Base-by-base conservation (phyloP, 768 basidiomycete species). In the Podaxis mareebaensis region DNA sequence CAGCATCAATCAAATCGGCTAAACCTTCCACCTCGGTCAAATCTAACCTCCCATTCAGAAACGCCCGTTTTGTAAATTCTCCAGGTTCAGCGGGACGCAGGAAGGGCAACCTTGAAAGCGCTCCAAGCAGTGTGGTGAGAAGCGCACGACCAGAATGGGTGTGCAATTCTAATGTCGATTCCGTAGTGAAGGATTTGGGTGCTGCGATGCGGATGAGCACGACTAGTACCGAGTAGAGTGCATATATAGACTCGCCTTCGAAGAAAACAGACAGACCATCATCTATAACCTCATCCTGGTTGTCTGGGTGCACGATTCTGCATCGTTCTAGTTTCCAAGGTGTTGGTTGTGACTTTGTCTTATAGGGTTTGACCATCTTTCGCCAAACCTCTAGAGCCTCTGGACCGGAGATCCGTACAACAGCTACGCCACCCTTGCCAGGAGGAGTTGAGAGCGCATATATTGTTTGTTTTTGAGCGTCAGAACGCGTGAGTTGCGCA, bases 1-100 rank as follows among this genome's bases (percentile, higher is more conserved):
- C 93, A 0, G 93, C 93, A 58, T 95, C 88, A 48, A 96, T 89
- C 36, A 96, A 81, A 70, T 96, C 95, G 63, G 88, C 85, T 60
- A 96, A 72, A 4, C 93, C 95, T 71, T 96, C 95, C 0, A 93
- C 93, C 75, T 96, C 90, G 0, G 93, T 94, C 60, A 96, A 75
- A 70, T 95, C 94, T 58, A 96, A 77, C 48, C 92, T 82, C 0
- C 95, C 95, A 20, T 85, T 88, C 28, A 88, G 77, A 66, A 93
- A 92, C 0, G 94, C 93, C 49, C 91, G 87, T 28, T 89, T 83
- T 13, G 95, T 95, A 69, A 96, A 96, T 74, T 96, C 95, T 30
- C 95, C 95, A 1, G 89, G 85, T 69, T 90, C 88, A 1, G 95
- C 95, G 5, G 89, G 89, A 3, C 95, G 86, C 56, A 87, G 86